These are phyloP conservation scores for Aspergillus sp. DNA, from an alignment of 2,329 filamentous ascomycete genomes.

Conservation along the genomic window DNA sequence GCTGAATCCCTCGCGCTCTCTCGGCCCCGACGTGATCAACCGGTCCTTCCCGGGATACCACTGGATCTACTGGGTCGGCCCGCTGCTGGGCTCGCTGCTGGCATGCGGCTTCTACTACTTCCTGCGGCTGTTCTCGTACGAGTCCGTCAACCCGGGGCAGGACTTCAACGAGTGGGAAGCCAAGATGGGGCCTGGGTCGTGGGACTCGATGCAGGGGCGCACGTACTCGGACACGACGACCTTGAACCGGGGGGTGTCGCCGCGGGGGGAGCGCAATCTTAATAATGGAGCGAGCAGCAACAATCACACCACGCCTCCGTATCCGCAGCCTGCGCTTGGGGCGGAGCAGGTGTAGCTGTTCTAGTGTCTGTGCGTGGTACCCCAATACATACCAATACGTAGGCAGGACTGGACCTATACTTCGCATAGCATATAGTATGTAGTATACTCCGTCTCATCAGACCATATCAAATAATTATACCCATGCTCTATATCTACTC, in stretches of 20 bases:
- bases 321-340: background rate
- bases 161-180: constrained; percentile 52
- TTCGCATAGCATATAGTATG: no score
- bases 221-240: constrained; percentile 19
- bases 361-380: no score
- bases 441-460: no score
- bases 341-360: background rate
- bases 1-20: constrained; percentile 50
- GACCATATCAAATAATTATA: no score
- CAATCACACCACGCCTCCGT: background rate
- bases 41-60: constrained; percentile 48
- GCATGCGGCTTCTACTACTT: constrained; percentile 52
- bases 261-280: background rate
- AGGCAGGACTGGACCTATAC: no score
- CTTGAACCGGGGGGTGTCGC: constrained; percentile 13
- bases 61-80: constrained; percentile 54
- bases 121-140: constrained; percentile 46
- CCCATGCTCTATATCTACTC: no score
- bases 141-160: constrained; percentile 51
- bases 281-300: background rate
- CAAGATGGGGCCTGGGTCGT: constrained; percentile 20
- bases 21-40: constrained; percentile 49
- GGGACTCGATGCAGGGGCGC: constrained; percentile 21
- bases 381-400: no score
- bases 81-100: constrained; percentile 46